These are phyloP conservation scores for Thoreauomyces humboldtii DNA, from an alignment of 192 early-diverging fungal species.

Conservation along the genomic window DNA sequence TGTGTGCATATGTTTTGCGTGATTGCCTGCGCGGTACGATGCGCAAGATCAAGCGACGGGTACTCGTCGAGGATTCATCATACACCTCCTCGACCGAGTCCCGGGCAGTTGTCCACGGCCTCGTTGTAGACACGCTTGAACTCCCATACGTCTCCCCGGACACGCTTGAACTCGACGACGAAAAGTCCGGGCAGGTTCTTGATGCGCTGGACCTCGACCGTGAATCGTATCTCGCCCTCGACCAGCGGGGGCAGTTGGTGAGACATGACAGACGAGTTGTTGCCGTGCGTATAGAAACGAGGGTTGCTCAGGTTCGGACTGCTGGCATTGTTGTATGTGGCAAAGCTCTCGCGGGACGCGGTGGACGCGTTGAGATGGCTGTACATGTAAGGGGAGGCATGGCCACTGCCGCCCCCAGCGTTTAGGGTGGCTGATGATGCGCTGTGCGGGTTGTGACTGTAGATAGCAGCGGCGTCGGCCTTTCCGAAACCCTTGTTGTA, in stretches of 20 bases:
- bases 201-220: conserved; percentile 86
- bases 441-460: background rate
- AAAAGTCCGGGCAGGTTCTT: conserved; percentile 70
- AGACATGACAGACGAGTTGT: conserved; percentile 8
- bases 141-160: conserved; percentile 53
- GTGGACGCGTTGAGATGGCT: conserved; percentile 8
- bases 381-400: background rate
- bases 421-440: background rate
- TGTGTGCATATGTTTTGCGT: too few relatives aligned
- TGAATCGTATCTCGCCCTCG: conserved; percentile 73
- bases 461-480: conserved; percentile 17
- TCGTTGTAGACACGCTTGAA: conserved; percentile 52
- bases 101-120: conserved; percentile 23
- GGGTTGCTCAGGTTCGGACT: background rate
- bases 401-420: background rate
- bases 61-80: background rate
- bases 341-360: conserved; percentile 11
- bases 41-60: too few relatives aligned
- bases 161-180: conserved; percentile 53
- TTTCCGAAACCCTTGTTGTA: conserved; percentile 44
- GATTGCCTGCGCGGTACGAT: too few relatives aligned
- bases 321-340: background rate
- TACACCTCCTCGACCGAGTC: background rate
- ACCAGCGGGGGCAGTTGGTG: conserved; percentile 9
- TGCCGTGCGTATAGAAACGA: conserved; percentile 13